These are phyloP conservation scores for Wickerhamiella brachini DNA, from an alignment of 805 yeast species.

Conservation along the genomic window DNA sequence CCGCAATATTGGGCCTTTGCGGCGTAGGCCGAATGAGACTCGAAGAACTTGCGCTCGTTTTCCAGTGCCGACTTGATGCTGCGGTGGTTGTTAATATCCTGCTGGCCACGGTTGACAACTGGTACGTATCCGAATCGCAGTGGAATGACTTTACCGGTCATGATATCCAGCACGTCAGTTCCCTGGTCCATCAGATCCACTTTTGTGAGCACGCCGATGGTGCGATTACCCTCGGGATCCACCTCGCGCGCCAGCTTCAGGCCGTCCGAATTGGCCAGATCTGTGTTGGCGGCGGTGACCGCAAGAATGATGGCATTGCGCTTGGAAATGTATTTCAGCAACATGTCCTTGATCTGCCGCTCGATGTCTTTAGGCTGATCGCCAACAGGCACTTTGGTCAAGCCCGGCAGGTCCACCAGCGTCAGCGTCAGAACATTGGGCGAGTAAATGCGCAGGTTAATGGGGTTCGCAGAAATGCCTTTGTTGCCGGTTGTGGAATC, in stretches of 20 bases:
- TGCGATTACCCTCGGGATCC: conserved; percentile 89
- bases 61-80: conserved; percentile 77
- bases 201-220: conserved; percentile 93
- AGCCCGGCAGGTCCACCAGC: conserved; percentile 91
- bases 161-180: conserved; percentile 88
- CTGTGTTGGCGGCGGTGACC: conserved; percentile 93
- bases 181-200: conserved; percentile 97
- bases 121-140: conserved; percentile 93
- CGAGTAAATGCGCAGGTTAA: conserved; percentile 82
- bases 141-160: conserved; percentile 92
- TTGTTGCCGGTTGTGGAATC: conserved; percentile 63
- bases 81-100: conserved; percentile 78
- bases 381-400: conserved; percentile 97
- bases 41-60: conserved; percentile 74
- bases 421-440: conserved; percentile 93
- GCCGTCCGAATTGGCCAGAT: conserved; percentile 94
- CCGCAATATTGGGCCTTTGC: conserved; percentile 93
- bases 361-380: conserved; percentile 98
- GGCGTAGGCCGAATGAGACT: conserved; percentile 74
- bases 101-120: conserved; percentile 93
- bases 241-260: conserved; percentile 93
- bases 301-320: conserved; percentile 93
- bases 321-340: conserved; percentile 82
- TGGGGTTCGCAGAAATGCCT: conserved; percentile 87
- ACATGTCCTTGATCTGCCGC: conserved; percentile 81